Evolutionary conservation across 306 rosid species (phyloP), one percentile per base, ranked within the genome.

Genomic region (Albizia julibrissin): DNA sequence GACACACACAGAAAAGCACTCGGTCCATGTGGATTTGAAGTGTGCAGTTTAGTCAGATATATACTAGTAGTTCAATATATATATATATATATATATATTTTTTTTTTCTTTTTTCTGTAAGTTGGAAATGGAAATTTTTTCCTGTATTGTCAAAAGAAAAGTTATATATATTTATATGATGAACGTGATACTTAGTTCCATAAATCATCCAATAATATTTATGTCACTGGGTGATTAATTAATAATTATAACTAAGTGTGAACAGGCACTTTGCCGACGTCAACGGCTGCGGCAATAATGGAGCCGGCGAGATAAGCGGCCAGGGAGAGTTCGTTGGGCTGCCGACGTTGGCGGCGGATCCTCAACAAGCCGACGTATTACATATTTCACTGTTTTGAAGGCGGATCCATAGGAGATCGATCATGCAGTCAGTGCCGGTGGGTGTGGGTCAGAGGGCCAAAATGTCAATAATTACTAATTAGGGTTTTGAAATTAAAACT

Each of bases 11-110:
- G 29, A 44, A 80, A 33, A 74, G 94, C 97, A 90, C 94, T 90
- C 96, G 61, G 72, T 85, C 95, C 91, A 66, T 75, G 88, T 76
- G 89, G 95, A 89, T 76, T 69, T 81, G 94, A 75, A 89, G 95
- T 89, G 93, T 74, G 78, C 79, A 61, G 54, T 72, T 73, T 78
- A 83, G 78, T 80, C 79, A 56, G 11, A 82, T 82, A 69, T 50
- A 80, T 81, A 72, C 52, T 10, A 3, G 52, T 66, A 80, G 74
- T 71, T 50, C 21, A 47, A 3, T 1, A 65, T 29, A 4, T 33
- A 33, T 6, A 5, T 37, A 37, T n/a, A n/a, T n/a, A n/a, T n/a
- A n/a, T n/a, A n/a, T n/a, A n/a, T n/a, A n/a, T n/a, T n/a, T n/a
- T n/a, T n/a, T n/a, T n/a, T 37, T 65, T 68, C 27, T 37, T 68